These are phyloP conservation scores for Centaurea solstitialis DNA, from an alignment of 129 eudicot genomes.

Conservation along the genomic window DNA sequence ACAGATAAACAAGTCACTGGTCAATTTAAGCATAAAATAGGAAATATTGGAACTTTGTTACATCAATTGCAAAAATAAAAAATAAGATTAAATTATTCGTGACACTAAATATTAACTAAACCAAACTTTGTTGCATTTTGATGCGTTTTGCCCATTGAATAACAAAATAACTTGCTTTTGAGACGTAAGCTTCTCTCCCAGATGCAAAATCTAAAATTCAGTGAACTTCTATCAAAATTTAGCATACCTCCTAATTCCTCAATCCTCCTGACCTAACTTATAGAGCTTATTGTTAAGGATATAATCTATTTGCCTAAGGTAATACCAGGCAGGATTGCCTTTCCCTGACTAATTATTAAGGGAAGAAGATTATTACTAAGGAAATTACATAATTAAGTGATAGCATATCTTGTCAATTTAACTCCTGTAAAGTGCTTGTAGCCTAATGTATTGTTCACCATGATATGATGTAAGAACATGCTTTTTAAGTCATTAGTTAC, in stretches of 20 bases:
- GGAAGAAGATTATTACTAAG: neutral
- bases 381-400: neutral
- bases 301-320: neutral
- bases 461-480: neutral
- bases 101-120: neutral
- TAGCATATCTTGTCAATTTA: neutral
- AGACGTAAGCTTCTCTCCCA: neutral
- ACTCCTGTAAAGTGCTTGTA: neutral
- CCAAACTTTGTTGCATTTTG: neutral
- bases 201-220: neutral
- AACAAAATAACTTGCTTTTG: neutral
- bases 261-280: neutral
- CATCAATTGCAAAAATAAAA: neutral
- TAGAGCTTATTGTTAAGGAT: neutral
- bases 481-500: neutral
- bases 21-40: neutral
- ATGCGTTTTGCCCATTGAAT: neutral
- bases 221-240: neutral
- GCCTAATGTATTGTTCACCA: neutral
- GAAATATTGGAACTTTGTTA: neutral
- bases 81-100: neutral
- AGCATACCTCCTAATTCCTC: neutral
- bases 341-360: neutral
- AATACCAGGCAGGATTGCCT: neutral
- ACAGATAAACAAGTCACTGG: neutral